These are phyloP conservation scores for Trichoderma lentiforme DNA, from an alignment of 2,329 filamentous ascomycete species.

Conservation along the genomic window DNA sequence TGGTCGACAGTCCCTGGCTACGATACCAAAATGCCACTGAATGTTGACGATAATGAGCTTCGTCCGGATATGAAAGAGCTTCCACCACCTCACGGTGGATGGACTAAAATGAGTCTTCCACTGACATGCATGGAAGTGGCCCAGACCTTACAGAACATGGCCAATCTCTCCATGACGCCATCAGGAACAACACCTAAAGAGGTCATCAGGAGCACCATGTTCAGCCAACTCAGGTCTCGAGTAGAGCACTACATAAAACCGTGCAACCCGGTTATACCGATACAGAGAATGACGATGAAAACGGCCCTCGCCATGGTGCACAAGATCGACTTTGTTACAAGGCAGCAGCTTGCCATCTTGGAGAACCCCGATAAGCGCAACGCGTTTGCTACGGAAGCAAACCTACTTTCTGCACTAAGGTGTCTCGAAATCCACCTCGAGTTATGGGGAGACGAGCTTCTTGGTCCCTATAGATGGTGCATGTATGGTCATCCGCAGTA, in stretches of 20 bases:
- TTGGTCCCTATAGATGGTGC: slow-evolving; percentile 38
- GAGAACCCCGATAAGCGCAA: slow-evolving; percentile 23
- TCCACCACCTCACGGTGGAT: slow-evolving; percentile 44
- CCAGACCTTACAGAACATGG: slow-evolving; percentile 25
- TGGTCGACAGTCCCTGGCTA: slow-evolving; percentile 17
- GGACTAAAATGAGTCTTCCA: slow-evolving; percentile 57
- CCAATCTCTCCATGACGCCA: slow-evolving; percentile 23
- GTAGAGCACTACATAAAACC: slow-evolving; percentile 37
- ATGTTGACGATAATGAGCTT: slow-evolving; percentile 46
- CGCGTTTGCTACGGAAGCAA: slow-evolving; percentile 30
- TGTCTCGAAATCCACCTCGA: slow-evolving; percentile 33
- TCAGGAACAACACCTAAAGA: slow-evolving; percentile 25
- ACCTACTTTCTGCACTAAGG: slow-evolving; percentile 33
- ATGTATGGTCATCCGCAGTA: slow-evolving; percentile 41
- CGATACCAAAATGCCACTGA: slow-evolving; percentile 34
- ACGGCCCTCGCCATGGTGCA: slow-evolving; percentile 30
- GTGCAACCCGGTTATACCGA: slow-evolving; percentile 52
- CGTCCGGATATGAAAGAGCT: slow-evolving; percentile 38
- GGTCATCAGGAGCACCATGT: slow-evolving; percentile 37
- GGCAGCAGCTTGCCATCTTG: slow-evolving; percentile 27
- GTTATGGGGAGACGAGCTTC: slow-evolving; percentile 35
- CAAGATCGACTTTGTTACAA: slow-evolving; percentile 36
- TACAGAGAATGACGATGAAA: slow-evolving; percentile 31
- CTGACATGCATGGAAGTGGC: slow-evolving; percentile 52
- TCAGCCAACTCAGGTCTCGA: slow-evolving; percentile 30